Evolutionary conservation across 306 rosid genomes (phyloP), one percentile per base, ranked within the genome.

Genomic region (Fragaria iinumae): DNA sequence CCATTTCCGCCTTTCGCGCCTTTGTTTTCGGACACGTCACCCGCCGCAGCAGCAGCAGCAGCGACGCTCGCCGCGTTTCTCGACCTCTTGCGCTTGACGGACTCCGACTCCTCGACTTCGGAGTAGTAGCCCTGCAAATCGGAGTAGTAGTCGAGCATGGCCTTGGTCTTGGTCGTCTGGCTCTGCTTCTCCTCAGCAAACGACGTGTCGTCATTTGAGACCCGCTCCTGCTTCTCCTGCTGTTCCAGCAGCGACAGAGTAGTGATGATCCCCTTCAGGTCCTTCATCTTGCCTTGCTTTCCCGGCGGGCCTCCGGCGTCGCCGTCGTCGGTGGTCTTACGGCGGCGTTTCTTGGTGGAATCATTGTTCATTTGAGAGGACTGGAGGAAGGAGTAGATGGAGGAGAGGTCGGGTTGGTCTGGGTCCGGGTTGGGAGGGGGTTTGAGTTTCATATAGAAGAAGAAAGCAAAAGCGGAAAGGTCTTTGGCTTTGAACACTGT

Each of bases 191-290:
- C 74, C 2, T 88, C 92, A 14, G 85, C 25, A 5, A 82, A 84
- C 25, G 77, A 73, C 77, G 80, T 77, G 34, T 88, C 93, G 53
- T 90, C 93, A 53, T 81, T 81, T 0, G 87, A 81, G 34, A 64
- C 85, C 48, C 77, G 78, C 18, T 87, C 91, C 1, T 56, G 88
- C 56, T 95, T 77, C 18, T 87, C 91, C 1, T 56, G 88, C 56
- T 95, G 92, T 6, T 90, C 93, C 0, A 89, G 62, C 17, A 89
- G 77, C 0, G 90, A 76, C 17, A 92, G 56, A 39, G 95, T 89
- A 4, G 93, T 74, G 64, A 89, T 52, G 18, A 86, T 80, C 2
- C 95, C 98, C 57, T 89, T 88, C 3, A 84, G 25, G 47, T 88
- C 94, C 38, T 76, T 87, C 55, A 75, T 88, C 73, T 79, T 83